phyloP scores from a whole-genome alignment of 139 green algal species.

The Chlamydomonas incerta region DNA sequence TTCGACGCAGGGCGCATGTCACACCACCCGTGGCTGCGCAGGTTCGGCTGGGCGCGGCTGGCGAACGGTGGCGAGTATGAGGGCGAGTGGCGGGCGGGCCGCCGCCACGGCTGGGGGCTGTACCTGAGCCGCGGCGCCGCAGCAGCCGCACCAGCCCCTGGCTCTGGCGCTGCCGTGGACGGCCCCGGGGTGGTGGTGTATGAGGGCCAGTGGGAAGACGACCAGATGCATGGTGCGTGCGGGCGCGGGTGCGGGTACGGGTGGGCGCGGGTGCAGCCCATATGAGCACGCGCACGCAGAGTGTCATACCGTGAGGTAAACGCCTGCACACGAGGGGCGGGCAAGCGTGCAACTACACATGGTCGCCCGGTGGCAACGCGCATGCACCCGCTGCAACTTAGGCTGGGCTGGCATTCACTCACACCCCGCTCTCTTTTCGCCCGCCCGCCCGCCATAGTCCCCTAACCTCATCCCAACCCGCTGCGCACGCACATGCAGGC shows the following conservation, averaged over 20 bases:
- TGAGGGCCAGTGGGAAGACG: slow-evolving; percentile 44
- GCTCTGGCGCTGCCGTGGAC: too few relatives aligned
- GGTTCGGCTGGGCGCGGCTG: slow-evolving; percentile 1
- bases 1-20: too few relatives aligned
- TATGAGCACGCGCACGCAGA: not conserved
- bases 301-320: too few relatives aligned
- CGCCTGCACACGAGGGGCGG: not conserved
- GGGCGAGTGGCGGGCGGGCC: slow-evolving; percentile 36
- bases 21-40: not conserved
- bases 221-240: slow-evolving; percentile 15
- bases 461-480: too few relatives aligned
- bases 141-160: too few relatives aligned
- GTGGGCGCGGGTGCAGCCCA: slow-evolving; percentile 15
- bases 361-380: too few relatives aligned
- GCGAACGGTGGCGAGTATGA: slow-evolving; percentile 21
- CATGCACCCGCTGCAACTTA: too few relatives aligned
- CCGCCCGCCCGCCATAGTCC: too few relatives aligned
- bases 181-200: slow-evolving; percentile 23
- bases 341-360: not conserved
- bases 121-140: not conserved
- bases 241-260: not conserved
- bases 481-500: not conserved
- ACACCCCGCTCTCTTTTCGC: not conserved
- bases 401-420: not conserved
- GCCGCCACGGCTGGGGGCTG: slow-evolving; percentile 44